phyloP scores from a whole-genome alignment of 2,329 filamentous ascomycete genomes.

The Bisporella sp. region DNA sequence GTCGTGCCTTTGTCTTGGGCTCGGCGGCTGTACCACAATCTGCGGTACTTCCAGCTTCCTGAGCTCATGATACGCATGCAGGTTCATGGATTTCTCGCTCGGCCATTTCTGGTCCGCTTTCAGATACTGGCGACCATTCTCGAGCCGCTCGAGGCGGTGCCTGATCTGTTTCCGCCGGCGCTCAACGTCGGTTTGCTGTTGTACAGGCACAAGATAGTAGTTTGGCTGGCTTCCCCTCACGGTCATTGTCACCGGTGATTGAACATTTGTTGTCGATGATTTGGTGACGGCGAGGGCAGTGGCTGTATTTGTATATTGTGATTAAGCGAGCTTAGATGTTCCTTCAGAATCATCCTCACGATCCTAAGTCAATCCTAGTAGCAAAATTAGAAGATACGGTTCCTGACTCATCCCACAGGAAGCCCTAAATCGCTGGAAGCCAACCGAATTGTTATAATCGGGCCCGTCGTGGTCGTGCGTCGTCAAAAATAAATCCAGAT shows the following conservation, averaged over 20 bases:
- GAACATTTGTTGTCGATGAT: not conserved
- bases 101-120: not conserved
- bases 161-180: not conserved
- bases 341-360: too few relatives aligned
- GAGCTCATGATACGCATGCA: not conserved
- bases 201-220: not conserved
- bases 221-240: not conserved
- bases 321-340: too few relatives aligned
- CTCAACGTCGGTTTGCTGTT: not conserved
- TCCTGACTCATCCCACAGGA: too few relatives aligned
- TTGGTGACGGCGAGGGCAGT: too few relatives aligned
- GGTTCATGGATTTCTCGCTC: not conserved
- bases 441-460: too few relatives aligned
- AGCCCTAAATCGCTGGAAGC: too few relatives aligned
- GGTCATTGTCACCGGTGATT: not conserved
- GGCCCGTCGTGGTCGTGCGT: too few relatives aligned
- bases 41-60: not conserved
- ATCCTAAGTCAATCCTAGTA: too few relatives aligned
- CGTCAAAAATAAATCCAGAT: too few relatives aligned
- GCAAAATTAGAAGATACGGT: too few relatives aligned
- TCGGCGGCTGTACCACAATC: not conserved
- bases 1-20: not conserved
- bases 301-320: too few relatives aligned
- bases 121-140: not conserved
- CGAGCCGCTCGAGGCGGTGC: not conserved